Evolutionary conservation across 2,329 filamentous ascomycete genomes (phyloP).

Genomic region (Microsporum canis): DNA sequence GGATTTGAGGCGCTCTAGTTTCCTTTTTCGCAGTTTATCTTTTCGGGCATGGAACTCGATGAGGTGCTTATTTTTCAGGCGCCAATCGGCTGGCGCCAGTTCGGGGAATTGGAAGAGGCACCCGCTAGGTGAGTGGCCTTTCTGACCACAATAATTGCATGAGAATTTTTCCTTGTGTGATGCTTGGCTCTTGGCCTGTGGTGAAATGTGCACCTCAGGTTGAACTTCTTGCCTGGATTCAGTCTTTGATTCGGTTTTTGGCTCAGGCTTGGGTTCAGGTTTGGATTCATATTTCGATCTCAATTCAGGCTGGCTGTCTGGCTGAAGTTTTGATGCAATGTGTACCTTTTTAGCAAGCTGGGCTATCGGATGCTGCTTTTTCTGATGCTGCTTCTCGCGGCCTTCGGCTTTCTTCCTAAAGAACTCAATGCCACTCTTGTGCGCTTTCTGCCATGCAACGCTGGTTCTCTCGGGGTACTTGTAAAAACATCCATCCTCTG

Average conservation of each 20-base stretch:
- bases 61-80: neutral
- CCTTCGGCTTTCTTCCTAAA: conserved; percentile 1
- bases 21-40: neutral
- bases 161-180: neutral
- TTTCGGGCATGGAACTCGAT: conserved; percentile 3
- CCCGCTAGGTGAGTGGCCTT: neutral
- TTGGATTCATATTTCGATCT: neutral
- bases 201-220: neutral
- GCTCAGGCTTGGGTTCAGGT: neutral
- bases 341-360: neutral
- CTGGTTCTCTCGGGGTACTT: conserved; percentile 1
- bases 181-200: neutral
- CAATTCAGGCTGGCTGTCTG: neutral
- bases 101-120: neutral
- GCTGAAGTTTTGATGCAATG: neutral
- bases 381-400: neutral
- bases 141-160: conserved; percentile 1
- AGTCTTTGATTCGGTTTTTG: neutral
- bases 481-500: neutral
- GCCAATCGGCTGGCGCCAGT: neutral
- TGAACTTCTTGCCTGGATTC: neutral
- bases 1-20: neutral
- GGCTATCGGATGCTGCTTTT: neutral
- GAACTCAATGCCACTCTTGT: conserved; percentile 3
- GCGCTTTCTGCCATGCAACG: conserved; percentile 1